Evolutionary conservation across 1,139 yeast species (phyloP).

Genomic region (Suhomyces coccinellae): DNA sequence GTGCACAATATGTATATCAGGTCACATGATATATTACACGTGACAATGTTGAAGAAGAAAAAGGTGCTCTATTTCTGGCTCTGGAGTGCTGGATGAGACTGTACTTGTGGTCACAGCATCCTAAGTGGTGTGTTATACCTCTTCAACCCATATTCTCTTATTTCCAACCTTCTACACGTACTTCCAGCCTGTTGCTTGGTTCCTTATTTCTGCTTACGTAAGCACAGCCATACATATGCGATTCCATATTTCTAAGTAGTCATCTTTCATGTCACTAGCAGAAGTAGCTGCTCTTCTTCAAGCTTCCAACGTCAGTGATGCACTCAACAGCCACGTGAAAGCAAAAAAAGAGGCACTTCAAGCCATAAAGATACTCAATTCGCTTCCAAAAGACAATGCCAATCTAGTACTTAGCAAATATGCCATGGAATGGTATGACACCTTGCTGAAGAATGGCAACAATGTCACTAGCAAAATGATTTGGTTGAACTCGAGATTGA

Average conservation of each 20-base stretch:
- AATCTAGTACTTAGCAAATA: conserved; percentile 3
- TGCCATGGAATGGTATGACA: conserved; percentile 25
- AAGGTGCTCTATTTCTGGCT: too few relatives aligned
- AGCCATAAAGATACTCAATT: conserved; percentile 29
- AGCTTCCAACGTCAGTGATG: conserved; percentile 16
- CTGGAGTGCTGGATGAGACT: too few relatives aligned
- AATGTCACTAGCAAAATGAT: conserved; percentile 27
- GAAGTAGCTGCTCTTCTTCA: conserved; percentile 16
- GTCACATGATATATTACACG: background rate
- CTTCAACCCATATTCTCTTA: too few relatives aligned
- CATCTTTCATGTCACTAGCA: conserved; percentile 2
- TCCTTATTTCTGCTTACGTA: background rate
- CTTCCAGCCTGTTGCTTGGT: too few relatives aligned
- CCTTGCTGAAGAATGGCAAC: conserved; percentile 7
- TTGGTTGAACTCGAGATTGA: conserved; percentile 48
- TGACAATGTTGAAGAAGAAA: too few relatives aligned
- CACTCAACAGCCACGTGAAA: conserved; percentile 16
- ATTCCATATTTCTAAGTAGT: background rate
- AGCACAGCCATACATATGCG: background rate
- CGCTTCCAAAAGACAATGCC: conserved; percentile 16
- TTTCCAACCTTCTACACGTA: too few relatives aligned
- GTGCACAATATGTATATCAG: background rate
- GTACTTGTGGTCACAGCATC: too few relatives aligned
- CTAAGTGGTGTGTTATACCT: too few relatives aligned
- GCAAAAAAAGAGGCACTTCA: conserved; percentile 26